Evolutionary conservation across 108 stramenopile species (phyloP), one percentile per base, ranked within the genome.

Genomic region (Discostella pseudostelligera): DNA sequence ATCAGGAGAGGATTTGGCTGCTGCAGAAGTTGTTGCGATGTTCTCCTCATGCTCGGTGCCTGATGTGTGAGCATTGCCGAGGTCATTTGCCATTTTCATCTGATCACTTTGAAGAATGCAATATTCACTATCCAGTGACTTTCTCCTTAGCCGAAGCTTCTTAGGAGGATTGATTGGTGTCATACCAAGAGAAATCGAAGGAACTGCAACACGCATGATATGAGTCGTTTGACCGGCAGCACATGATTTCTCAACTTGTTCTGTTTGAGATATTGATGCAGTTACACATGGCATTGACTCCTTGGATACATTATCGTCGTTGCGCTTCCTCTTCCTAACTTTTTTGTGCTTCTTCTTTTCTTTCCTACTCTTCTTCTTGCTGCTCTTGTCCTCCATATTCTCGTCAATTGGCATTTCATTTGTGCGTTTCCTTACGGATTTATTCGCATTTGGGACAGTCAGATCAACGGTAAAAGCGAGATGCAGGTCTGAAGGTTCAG

Each of bases 361-460:
- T 17, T 39, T 65, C 53, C 51, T 67, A 14, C 56, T 48, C 59
- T 68, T 73, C 43, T 60, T 60, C 42, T 70, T 70, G 19, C 56
- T 50, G 10, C 16, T 54, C 60, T 70, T 73, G 20, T 39, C 35
- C 40, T 69, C 69, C 56, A 36, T 61, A n/a, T 66, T 39, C 50
- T 63, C 49, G 45, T 73, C 26, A 25, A 42, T 63, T 24, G 20
- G 50, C 0, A 45, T 12, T 39, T 37, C 37, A n/a, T 35, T 26
- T 39, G 69, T 55, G 4, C 62, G 68, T 46, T 70, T 71, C 62
- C 36, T 51, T 32, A 29, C 20, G 12, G 19, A 39, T 20, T 39
- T 32, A 36, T 39, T 19, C 16, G 36, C 35, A 56, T 56, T 9
- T 3, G 55, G 55, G 20, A 17, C 55, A 25, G 36, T 39, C 55